Base-by-base conservation (phyloP, 1,284 basidiomycete species). In the Leccinum pachyderme region DNA sequence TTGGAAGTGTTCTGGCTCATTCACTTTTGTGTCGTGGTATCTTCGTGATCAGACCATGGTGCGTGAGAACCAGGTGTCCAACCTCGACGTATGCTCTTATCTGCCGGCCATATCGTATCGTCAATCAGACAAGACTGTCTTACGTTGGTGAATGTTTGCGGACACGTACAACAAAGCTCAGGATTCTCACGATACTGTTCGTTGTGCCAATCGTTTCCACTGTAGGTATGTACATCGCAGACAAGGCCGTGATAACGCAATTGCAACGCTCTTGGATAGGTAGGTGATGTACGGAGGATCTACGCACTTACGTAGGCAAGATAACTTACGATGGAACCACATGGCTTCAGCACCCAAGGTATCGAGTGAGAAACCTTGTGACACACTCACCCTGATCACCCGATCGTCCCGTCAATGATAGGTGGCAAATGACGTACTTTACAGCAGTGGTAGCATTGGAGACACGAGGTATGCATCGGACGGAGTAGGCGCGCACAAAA, bases 161-260 rank as follows among this genome's bases (percentile, higher is more conserved):
- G 27, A 45, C 9, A 62, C 78, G 55, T 53, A 82, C 81, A 61
- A 4, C 67, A 77, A 69, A 1, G 18, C 73, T 73, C 7, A 82
- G 53, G 4, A 71, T 47, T 0, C 80, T 77, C 0, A 77, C 69
- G 15, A 82, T 62, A 0, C 74, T 75, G 65, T 83, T 76, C 0
- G 84, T 85, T 51, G 71, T 71, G 7, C 85, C 83, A 29, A 86
- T 77, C 0, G 59, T 62, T 28, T 84, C 70, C 52, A 86, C 74
- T 39, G 79, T 67, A 0, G 86, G 67, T 51, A 69, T 59, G 7
- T 61, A 32, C 22, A 72, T 1, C 5, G 59, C 63, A 5, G 61
- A 52, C 5, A 57, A 48, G 0, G 53, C 57, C 5, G 65, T 53
- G 7, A 71, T 51, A 8, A 81, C 61, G 46, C 47, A 77, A 69